Base-by-base conservation (phyloP, 2,329 filamentous ascomycete genomes). In the Monilinia laxa region DNA sequence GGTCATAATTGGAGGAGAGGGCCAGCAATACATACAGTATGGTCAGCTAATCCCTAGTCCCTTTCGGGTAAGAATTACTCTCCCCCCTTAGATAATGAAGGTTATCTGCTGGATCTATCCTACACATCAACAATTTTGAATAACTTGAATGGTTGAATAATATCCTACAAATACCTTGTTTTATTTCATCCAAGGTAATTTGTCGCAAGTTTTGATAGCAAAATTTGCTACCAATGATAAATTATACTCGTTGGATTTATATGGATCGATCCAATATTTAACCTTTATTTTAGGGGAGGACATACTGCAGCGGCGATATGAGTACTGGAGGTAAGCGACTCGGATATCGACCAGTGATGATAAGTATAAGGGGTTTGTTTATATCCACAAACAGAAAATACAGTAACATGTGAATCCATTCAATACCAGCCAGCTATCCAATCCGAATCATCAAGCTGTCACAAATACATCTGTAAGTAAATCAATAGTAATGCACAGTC, bases 321-420 rank as follows among this genome's bases (percentile, higher is more conserved):
- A 47, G 42, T 47, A 7, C 18, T 47, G 18, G 42, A 47, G 18
- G 6, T 12, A 18, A 14, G 14, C 42, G 42, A 20, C 12, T 60
- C 42, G 42, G 42, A 60, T 49, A 49, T 49, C 57, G 20, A 60
- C 57, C 57, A 60, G 5, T 60, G 31, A 49, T 35, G 7, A 35
- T 35, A 35, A 35, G 31, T 35, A 35, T 4, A 35, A 23, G 28
- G 25, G 35, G 45, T 7, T 14, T 9, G 12, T 12, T 42, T 42
- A 20, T n/a, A 25, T 38, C 28, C 42, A 59, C 42, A 49, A 49
- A 35, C 20, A 47, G 16, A 42, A 59, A n/a, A 49, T 35, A 35
- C 20, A 47, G 16, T 42, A 59, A n/a, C 5, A n/a, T 49, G n/a
- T 49, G 25, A 35, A 52, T 52, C 18, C 23, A 25, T 58, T 38